A percentile compares a stretch with the other conserved stretches of the same genome.
Evolutionary conservation across 192 early-diverging fungal species (phyloP).

Genomic region (Chytriomyces hyalinus): DNA sequence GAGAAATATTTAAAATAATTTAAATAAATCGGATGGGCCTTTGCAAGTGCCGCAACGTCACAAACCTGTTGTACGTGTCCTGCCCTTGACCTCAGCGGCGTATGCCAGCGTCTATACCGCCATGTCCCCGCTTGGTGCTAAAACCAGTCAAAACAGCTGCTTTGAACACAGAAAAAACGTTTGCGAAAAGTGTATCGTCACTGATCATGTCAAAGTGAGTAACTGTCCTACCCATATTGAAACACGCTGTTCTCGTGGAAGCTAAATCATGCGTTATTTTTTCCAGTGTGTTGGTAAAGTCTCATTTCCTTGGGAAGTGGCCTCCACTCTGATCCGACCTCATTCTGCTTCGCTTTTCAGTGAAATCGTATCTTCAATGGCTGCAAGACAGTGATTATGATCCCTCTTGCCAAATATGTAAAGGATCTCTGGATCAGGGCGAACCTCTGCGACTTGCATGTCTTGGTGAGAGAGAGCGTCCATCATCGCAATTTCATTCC

Average conservation of each 20-base stretch:
- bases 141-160: slow-evolving; percentile 43
- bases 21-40: slow-evolving; percentile 52
- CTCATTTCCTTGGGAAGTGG: no score
- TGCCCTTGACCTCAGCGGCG: not conserved
- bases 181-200: slow-evolving; percentile 59
- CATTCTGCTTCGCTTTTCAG: slow-evolving; percentile 24
- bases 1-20: not conserved
- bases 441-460: slow-evolving; percentile 56
- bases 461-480: slow-evolving; percentile 39
- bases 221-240: not conserved
- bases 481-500: not conserved
- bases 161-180: slow-evolving; percentile 64
- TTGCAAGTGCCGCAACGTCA: slow-evolving; percentile 61
- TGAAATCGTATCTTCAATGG: slow-evolving; percentile 62
- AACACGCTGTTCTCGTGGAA: not conserved
- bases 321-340: no score
- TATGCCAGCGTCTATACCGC: not conserved
- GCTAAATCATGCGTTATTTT: no score
- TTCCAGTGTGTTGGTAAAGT: slow-evolving; percentile 42
- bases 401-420: slow-evolving; percentile 54
- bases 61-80: slow-evolving; percentile 49
- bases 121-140: not conserved
- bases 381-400: slow-evolving; percentile 63
- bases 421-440: slow-evolving; percentile 35
- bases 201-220: slow-evolving; percentile 47